Base-by-base conservation (phyloP, 495 filamentous ascomycete genomes). In the Podospora pseudopauciseta region DNA sequence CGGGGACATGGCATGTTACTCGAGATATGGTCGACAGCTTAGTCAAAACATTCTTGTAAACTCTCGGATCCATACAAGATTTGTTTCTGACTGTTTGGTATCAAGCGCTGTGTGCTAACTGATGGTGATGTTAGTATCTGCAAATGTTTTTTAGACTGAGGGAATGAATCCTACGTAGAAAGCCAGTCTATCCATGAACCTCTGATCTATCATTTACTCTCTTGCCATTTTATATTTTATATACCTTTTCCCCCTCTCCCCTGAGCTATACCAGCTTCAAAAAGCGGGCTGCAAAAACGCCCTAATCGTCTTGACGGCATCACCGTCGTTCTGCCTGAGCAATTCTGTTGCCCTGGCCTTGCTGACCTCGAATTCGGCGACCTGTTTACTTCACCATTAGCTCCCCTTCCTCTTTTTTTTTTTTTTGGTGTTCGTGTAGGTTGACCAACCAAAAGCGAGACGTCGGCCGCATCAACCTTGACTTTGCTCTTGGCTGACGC, bases 331-430 rank as follows among this genome's bases (percentile, higher is more conserved):
- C n/a, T 85, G 79, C 76, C 87, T 89, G 54, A 97, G 84, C 65
- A 97, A 77, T 60, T 97, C 93, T 16, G 91, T 96, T 2, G 93
- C 93, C 76, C 93, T 95, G 5, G 74, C 70, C 78, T 95, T 96
- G 16, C 81, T 85, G 32, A 97, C 75, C 58, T 96, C 92, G 60
- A 97, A 79, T 75, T 96, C 85, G 9, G 93, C 89, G 32, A 91
- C 86, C 91, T 96, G 49, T 65, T 54, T 23, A 49, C 39, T 11
- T 11, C 39, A 11, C 39, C 5, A 13, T 49, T 49, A 49, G 39
- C 39, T 49, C 13, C 39, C 15, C 39, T 11, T 27, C 16, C 66
- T 58, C 16, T 19, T 19, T 53, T 18, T 5, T 49, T 15, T 19
- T 19, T 19, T 19, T 19, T 19, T 19, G 19, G 3, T 49, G 9